Percentiles rank a stretch among this genome's conserved stretches.
Conservation (phyloP, 352 stramenopile species). For the Phytopythium oedochilum region DNA sequence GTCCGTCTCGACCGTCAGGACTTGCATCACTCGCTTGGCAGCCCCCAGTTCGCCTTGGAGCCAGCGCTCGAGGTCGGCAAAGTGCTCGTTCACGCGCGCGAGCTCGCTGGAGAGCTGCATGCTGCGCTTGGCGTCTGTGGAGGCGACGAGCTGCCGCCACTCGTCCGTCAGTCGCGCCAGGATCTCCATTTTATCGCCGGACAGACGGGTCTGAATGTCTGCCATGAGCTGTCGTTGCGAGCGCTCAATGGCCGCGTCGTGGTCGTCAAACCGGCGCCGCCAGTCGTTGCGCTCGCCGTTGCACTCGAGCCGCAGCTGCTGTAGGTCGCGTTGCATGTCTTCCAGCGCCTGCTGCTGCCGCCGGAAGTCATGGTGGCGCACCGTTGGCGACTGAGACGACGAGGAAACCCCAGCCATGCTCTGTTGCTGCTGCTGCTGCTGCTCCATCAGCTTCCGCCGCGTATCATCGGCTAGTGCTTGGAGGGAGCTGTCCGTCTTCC, state of each 20-base stretch:
- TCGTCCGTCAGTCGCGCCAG: conserved; percentile 46
- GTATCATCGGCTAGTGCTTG: conserved; percentile 27
- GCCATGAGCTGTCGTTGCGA: conserved; percentile 18
- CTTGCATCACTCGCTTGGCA: conserved; percentile 50
- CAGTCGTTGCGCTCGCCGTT: conserved; percentile 52
- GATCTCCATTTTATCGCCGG: conserved; percentile 44
- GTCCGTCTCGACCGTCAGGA: conserved; percentile 29
- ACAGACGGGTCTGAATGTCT: conserved; percentile 36
- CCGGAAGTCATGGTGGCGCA: conserved; percentile 12
- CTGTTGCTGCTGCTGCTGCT: conserved; percentile 35
- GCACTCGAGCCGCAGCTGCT: conserved; percentile 49
- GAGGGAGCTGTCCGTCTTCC: conserved; percentile 28
- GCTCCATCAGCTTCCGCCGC: conserved; percentile 29
- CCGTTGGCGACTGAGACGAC: conserved; percentile 4
- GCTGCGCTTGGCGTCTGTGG: conserved; percentile 45
- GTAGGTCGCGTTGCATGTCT: conserved; percentile 24
- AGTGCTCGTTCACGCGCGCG: conserved; percentile 48
- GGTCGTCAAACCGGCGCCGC: conserved; percentile 30
- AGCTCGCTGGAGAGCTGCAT: conserved; percentile 49
- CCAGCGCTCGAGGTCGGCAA: conserved; percentile 53
- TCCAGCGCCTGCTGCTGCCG: conserved; percentile 27
- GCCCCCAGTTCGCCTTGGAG: conserved; percentile 41
- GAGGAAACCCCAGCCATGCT: conserved; percentile 9
- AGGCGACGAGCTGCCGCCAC: conserved; percentile 32
- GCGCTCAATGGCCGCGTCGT: conserved; percentile 1